A percentile compares a stretch with the other conserved stretches of the same genome.
These are phyloP conservation scores for Epicoccum nigrum DNA, from an alignment of 2,329 filamentous ascomycete genomes.

Conservation along the genomic window DNA sequence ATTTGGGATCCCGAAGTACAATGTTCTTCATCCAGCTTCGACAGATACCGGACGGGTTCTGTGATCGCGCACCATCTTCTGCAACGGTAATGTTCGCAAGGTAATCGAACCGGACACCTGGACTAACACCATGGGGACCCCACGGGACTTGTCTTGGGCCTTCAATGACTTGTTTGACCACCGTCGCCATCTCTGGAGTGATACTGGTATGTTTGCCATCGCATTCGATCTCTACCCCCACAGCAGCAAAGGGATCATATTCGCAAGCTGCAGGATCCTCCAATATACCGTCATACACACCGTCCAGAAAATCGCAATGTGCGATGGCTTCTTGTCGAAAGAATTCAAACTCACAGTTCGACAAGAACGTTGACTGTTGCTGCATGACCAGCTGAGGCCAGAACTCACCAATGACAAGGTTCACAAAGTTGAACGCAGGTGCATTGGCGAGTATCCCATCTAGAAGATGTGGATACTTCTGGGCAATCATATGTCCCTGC, in stretches of 20 bases:
- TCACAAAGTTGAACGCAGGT: constrained; percentile 36
- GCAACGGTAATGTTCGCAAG: constrained; percentile 22
- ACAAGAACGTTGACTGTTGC: constrained; percentile 26
- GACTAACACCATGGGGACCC: constrained; percentile 16
- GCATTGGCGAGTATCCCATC: constrained; percentile 46
- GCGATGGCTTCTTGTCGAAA: constrained; percentile 29
- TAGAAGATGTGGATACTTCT: constrained; percentile 38
- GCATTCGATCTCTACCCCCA: constrained; percentile 27
- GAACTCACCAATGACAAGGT: constrained; percentile 27
- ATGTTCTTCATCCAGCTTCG: constrained; percentile 27
- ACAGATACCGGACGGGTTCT: constrained; percentile 24
- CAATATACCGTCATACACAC: constrained; percentile 43
- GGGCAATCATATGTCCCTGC: constrained; percentile 44
- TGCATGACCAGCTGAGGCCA: constrained; percentile 41
- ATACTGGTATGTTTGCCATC: constrained; percentile 25
- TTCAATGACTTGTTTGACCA: constrained; percentile 25
- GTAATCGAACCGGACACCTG: constrained; percentile 18
- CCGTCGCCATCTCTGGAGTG: constrained; percentile 27
- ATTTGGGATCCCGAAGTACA: constrained; percentile 21
- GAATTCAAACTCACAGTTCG: constrained; percentile 37
- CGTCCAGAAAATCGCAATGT: constrained; percentile 37
- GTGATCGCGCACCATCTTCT: constrained; percentile 23
- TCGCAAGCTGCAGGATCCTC: constrained; percentile 33
- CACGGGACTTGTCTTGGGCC: constrained; percentile 24
- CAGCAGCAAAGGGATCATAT: constrained; percentile 25